Conservation (phyloP, 805 yeast species). For the Pichia nanzhaoensis region DNA sequence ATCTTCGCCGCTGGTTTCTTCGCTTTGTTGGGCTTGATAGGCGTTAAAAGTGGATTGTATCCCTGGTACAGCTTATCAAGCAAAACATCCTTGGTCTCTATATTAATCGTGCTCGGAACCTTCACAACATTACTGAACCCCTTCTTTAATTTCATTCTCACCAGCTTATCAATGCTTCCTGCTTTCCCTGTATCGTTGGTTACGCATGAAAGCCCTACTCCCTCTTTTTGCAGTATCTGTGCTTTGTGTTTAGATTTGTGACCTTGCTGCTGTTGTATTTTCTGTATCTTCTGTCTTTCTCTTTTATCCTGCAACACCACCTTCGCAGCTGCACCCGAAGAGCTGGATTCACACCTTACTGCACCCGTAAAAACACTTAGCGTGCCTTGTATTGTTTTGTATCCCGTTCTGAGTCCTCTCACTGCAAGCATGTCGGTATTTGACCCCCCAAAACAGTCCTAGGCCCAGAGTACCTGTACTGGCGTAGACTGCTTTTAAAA, state of each 20-base stretch:
- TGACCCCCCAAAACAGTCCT: no score
- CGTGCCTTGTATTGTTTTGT: no score
- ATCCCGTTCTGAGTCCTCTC: no score
- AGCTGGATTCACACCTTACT: slow-evolving; percentile 20
- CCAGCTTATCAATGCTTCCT: neutral
- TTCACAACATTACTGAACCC: slow-evolving; percentile 32
- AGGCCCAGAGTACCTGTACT: no score
- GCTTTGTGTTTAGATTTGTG: no score
- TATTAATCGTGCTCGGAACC: slow-evolving; percentile 29
- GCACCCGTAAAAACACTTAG: no score
- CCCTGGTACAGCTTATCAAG: slow-evolving; percentile 32
- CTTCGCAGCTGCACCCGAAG: slow-evolving; percentile 12
- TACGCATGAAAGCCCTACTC: no score
- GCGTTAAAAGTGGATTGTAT: slow-evolving; percentile 30
- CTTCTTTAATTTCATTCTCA: slow-evolving; percentile 15
- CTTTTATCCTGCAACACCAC: slow-evolving; percentile 1
- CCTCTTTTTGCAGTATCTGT: no score
- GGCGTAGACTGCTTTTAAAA: no score
- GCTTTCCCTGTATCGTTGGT: neutral
- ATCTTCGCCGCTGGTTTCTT: slow-evolving; percentile 24
- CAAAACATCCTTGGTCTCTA: slow-evolving; percentile 30
- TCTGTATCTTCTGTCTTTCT: slow-evolving; percentile 1
- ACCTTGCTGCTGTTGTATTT: slow-evolving; percentile 5
- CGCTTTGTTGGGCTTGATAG: slow-evolving; percentile 17
- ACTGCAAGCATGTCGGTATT: no score